A percentile compares a stretch with the other conserved stretches of the same genome.
phyloP scores from a whole-genome alignment of 1,139 yeast genomes.

The Geotrichum restrictum region DNA sequence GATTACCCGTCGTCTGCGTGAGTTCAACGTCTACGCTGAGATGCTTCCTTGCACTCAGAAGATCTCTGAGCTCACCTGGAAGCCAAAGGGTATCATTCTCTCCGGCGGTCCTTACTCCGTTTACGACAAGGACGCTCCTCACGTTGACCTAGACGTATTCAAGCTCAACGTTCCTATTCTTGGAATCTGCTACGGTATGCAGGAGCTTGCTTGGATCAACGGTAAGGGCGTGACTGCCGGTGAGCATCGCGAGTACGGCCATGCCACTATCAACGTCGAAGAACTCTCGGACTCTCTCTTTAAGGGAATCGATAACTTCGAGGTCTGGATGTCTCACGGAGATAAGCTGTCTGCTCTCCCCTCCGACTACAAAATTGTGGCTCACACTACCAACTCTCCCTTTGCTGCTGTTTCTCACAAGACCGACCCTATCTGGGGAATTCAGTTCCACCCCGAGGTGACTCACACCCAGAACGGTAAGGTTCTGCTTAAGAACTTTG shows the following conservation, averaged over 20 bases:
- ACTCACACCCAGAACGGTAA: slow-evolving; percentile 94
- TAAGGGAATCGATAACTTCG: slow-evolving; percentile 83
- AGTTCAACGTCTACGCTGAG: slow-evolving; percentile 96
- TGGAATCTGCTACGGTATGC: slow-evolving; percentile 99
- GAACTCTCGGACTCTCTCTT: slow-evolving; percentile 69
- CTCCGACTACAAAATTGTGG: slow-evolving; percentile 81
- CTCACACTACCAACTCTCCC: slow-evolving; percentile 91
- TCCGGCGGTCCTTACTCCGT: slow-evolving; percentile 99
- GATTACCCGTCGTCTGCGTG: slow-evolving; percentile 96
- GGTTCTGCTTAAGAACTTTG: slow-evolving; percentile 81
- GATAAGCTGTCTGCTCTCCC: slow-evolving; percentile 93
- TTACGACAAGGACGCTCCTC: slow-evolving; percentile 92
- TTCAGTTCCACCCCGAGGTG: slow-evolving; percentile 99
- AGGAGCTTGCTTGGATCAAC: slow-evolving; percentile 96
- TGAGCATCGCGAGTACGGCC: slow-evolving; percentile 97
- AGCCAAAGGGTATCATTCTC: slow-evolving; percentile 91
- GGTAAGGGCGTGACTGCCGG: slow-evolving; percentile 95
- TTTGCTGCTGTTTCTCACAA: slow-evolving; percentile 87
- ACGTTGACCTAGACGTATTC: slow-evolving; percentile 91
- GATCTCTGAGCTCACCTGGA: slow-evolving; percentile 85
- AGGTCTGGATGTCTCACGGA: slow-evolving; percentile 99
- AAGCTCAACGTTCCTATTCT: slow-evolving; percentile 87
- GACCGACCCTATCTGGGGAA: slow-evolving; percentile 74
- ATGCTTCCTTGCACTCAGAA: slow-evolving; percentile 99
- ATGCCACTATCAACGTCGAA: slow-evolving; percentile 78